phyloP scores from a whole-genome alignment of 345 rosid species.

The Citrus unshiu region DNA sequence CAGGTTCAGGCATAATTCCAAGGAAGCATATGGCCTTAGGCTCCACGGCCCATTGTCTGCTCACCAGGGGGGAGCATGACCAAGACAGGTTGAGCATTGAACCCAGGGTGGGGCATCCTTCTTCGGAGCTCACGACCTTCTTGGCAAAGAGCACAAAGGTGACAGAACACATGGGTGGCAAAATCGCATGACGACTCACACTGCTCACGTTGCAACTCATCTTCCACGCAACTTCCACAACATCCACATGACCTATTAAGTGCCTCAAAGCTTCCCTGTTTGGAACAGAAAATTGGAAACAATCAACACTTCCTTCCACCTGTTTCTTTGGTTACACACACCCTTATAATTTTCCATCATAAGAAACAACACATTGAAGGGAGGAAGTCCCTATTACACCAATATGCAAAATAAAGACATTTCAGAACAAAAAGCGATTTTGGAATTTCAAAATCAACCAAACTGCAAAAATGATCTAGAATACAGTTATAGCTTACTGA shows the following conservation, averaged over 20 bases:
- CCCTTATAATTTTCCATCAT: neutral
- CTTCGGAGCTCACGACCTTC: slow-evolving; percentile 98
- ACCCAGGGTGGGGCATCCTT: slow-evolving; percentile 79
- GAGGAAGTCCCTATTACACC: neutral
- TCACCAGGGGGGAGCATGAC: slow-evolving; percentile 71
- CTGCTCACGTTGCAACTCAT: slow-evolving; percentile 66
- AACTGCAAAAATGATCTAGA: neutral
- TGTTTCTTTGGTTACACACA: neutral
- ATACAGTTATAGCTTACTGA: neutral
- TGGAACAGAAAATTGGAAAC: neutral
- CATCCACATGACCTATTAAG: slow-evolving; percentile 81
- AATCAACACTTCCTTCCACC: neutral
- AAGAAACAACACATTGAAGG: neutral
- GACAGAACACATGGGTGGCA: slow-evolving; percentile 76
- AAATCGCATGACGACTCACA: slow-evolving; percentile 75
- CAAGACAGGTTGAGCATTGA: slow-evolving; percentile 61
- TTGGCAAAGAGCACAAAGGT: slow-evolving; percentile 87
- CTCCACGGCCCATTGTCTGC: slow-evolving; percentile 72
- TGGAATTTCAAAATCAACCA: neutral
- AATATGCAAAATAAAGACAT: neutral
- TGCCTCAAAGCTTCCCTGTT: slow-evolving; percentile 82
- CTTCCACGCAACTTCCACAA: slow-evolving; percentile 70
- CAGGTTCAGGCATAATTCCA: neutral
- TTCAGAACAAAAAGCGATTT: neutral
- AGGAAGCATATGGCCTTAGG: slow-evolving; percentile 22